Percentiles rank a stretch among this genome's conserved stretches.
phyloP scores from a whole-genome alignment of 257 asterid species.

The Voacanga thouarsii region DNA sequence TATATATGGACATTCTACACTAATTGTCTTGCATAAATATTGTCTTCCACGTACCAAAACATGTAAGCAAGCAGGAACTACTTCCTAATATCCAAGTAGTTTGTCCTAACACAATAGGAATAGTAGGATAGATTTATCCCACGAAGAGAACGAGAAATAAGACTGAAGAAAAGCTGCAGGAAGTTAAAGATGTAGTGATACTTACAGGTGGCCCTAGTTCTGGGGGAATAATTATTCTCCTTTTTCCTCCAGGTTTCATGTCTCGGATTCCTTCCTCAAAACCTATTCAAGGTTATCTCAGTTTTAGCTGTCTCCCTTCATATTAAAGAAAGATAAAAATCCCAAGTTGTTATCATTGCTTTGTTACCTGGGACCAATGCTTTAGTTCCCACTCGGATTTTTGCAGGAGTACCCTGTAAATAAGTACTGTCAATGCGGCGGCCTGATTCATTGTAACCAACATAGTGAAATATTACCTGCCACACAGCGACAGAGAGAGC shows the following conservation, averaged over 20 bases:
- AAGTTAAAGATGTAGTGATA: constrained; percentile 9
- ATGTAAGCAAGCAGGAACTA: background rate
- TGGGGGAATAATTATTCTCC: constrained; percentile 91
- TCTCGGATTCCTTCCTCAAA: constrained; percentile 95
- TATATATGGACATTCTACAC: background rate
- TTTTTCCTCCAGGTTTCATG: constrained; percentile 94
- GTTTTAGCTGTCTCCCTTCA: constrained; percentile 13
- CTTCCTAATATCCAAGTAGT: background rate
- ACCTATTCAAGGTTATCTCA: constrained; percentile 42
- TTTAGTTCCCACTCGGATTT: constrained; percentile 83
- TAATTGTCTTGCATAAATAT: background rate
- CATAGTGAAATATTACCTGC: constrained; percentile 86
- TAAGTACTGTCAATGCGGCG: constrained; percentile 97
- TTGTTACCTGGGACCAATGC: constrained; percentile 88
- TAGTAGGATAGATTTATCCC: background rate
- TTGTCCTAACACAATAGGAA: background rate
- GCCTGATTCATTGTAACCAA: constrained; percentile 95
- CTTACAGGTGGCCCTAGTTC: constrained; percentile 98
- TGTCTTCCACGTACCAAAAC: background rate
- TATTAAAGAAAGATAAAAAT: background rate
- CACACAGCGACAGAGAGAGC: constrained; percentile 10
- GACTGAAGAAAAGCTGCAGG: background rate
- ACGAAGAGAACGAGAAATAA: background rate
- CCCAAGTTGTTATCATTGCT: constrained; percentile 9
- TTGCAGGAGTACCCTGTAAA: constrained; percentile 88